Evolutionary conservation across 202 grass and related monocot genomes (phyloP), one percentile per base, ranked within the genome.

Genomic region (Schoenoplectus triqueter): DNA sequence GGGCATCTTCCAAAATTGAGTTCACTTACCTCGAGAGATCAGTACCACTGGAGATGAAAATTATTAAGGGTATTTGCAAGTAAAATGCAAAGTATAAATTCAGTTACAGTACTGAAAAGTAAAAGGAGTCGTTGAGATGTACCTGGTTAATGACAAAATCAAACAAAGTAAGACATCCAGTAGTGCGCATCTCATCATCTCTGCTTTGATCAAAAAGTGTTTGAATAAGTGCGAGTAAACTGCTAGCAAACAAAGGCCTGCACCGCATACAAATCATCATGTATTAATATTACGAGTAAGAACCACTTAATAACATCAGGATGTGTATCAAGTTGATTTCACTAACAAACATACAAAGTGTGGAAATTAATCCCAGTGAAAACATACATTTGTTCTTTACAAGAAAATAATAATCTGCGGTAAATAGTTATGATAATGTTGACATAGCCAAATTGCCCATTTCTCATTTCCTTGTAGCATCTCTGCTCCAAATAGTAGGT

Each of bases 121-220:
- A 49, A 50, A 59, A 44, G 79, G 47, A 90, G 17, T 73, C 63
- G 54, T 71, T 78, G 62, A 13, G 63, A 54, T 72, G 84, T 93
- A 99, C 96, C 93, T 96, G 96, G 86, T 87, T 90, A 69, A 90
- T 91, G 69, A 88, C 88, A 90, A 99, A 99, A 86, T 99, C 96
- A 89, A 99, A 99, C 84, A 99, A 90, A 65, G 96, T 92, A 91
- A 95, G 90, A 86, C 96, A 99, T 74, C 86, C 96, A 77, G 92
- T 80, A 51, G 88, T 94, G 64, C 92, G 89, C 90, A 99, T 91
- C 82, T 96, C 91, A 60, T 94, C 90, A 31, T 92, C 89, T 85
- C 96, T 92, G 86, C 87, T 95, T 99, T 99, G 96, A 82, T 94
- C 93, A 65, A 99, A 88, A 92, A 99, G 93, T 39, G 96, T 95